Evolutionary conservation across 306 rosid genomes (phyloP), one percentile per base, ranked within the genome.

Genomic region (Castanospermum australe): DNA sequence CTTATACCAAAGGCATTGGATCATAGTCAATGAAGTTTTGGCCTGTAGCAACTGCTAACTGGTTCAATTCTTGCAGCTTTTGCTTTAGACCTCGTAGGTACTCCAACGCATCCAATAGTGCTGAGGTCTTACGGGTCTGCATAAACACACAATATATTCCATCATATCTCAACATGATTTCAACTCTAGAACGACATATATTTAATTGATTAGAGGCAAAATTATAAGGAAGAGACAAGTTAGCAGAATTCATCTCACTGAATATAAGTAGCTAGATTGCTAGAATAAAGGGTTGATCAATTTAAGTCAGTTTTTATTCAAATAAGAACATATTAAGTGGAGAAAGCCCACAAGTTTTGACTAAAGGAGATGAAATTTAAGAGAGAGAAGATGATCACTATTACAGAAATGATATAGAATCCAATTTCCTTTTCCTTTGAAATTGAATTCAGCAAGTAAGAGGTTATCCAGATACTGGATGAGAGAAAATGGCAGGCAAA

Each of bases 1-100:
- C 54, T 50, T 65, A 21, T 77, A 83, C 91, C 91, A 63, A 28
- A 35, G 87, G 84, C 62, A 77, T 62, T 17, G 87, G 57, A 76
- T 67, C 82, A 35, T 51, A 57, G 12, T 56, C 81, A 5, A 45
- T 60, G 39, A 36, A 20, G 44, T 33, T 20, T n/a, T 61, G 38
- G 52, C 60, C 64, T 1, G 57, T 35, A 14, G 69, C 67, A 47
- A 73, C 35, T 8, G 67, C 80, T 32, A 73, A 57, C 57, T 76
- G 64, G 45, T 79, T 72, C 75, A 83, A 24, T 71, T 50, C 78
- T 21, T 76, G 83, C 22, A 83, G 66, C 79, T 75, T 79, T 25
- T 61, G 64, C 86, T 83, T 86, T 32, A 88, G 39, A 56, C 47
- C 76, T 39, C 71, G 75, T 56, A 88, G 83, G 62, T 81, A 81